Evolutionary conservation across 768 basidiomycete species (phyloP).

Genomic region (Arthromyces matolae): DNA sequence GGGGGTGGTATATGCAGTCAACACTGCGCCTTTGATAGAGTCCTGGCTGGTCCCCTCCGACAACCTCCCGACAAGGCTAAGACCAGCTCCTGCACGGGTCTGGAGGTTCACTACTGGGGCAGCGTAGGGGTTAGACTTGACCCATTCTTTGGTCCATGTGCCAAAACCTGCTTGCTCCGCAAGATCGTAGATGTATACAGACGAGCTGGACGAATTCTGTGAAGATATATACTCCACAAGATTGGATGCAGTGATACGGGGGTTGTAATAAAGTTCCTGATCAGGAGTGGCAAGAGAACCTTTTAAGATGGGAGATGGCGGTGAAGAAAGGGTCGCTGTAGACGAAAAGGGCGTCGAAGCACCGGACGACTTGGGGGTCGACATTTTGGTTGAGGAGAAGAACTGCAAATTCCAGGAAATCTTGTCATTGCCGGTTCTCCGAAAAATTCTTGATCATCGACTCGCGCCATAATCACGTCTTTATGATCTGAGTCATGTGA

Average conservation of each 20-base stretch:
- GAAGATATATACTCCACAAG: constrained; percentile 69
- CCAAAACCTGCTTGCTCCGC: constrained; percentile 86
- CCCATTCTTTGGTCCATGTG: constrained; percentile 64
- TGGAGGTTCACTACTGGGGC: constrained; percentile 68
- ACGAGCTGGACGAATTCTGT: constrained; percentile 49
- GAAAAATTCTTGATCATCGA: constrained; percentile 25
- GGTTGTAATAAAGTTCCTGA: constrained; percentile 36
- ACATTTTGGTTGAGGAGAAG: constrained; percentile 10
- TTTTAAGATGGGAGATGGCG: constrained; percentile 31
- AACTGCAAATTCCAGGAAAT: neutral
- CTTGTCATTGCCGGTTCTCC: constrained; percentile 16
- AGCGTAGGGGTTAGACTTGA: constrained; percentile 35
- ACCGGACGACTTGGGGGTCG: constrained; percentile 27
- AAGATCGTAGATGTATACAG: constrained; percentile 78
- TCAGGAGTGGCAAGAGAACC: constrained; percentile 19
- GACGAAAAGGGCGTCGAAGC: constrained; percentile 39
- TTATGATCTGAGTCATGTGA: constrained; percentile 19
- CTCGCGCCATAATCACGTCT: constrained; percentile 44
- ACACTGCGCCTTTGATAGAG: constrained; percentile 49
- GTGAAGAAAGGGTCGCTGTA: constrained; percentile 35
- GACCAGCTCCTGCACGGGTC: constrained; percentile 80
- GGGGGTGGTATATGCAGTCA: constrained; percentile 82
- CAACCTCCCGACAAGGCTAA: constrained; percentile 73
- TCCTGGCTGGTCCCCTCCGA: constrained; percentile 78
- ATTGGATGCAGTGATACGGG: constrained; percentile 52